Evolutionary conservation across 1,284 basidiomycete species (phyloP), one percentile per base, ranked within the genome.

Genomic region (Exobasidium rhododendri): DNA sequence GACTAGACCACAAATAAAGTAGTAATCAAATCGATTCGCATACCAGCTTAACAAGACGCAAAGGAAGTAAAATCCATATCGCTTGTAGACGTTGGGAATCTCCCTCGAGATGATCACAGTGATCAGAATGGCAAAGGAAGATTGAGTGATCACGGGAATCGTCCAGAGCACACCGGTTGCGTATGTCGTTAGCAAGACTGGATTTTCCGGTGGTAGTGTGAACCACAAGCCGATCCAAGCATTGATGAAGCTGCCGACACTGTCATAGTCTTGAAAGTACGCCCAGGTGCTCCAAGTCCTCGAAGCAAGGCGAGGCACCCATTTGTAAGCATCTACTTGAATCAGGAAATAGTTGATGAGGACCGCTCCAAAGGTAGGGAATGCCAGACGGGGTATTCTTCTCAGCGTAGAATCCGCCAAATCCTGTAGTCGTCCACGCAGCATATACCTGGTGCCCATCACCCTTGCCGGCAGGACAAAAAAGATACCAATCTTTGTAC

Each of bases 121-220:
- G 17, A 60, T n/a, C 20, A 54, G 24, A 40, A 54, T n/a, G 17
- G 28, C 51, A 54, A 54, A 54, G 6, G 51, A 30, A 40, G 51
- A 54, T 54, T 54, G 51, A 30, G 28, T 54, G 24, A 54, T 54
- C 10, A 54, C 51, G 6, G 51, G 74, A 32, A 74, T 71, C 28
- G 74, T 74, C 74, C 74, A 75, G 7, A 75, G 70, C 47, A 75
- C 69, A 64, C 74, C 73, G 1, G 74, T 75, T 20, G 74, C 74
- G 31, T 75, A 75, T 0, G 64, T 64, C 6, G 70, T 65, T 30
- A 71, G 68, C 4, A 73, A 60, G 1, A 64, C 65, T 4, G 74
- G 74, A 50, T 61, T 52, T 1, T 66, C 58, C 13, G 72, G 72
- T 14, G 74, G 74, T 5, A 61, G 45, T 3, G 71, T 65, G 63